A percentile compares a stretch with the other conserved stretches of the same genome.
Evolutionary conservation across 2,329 filamentous ascomycete species (phyloP).

Genomic region (Colletotrichum coccodes): DNA sequence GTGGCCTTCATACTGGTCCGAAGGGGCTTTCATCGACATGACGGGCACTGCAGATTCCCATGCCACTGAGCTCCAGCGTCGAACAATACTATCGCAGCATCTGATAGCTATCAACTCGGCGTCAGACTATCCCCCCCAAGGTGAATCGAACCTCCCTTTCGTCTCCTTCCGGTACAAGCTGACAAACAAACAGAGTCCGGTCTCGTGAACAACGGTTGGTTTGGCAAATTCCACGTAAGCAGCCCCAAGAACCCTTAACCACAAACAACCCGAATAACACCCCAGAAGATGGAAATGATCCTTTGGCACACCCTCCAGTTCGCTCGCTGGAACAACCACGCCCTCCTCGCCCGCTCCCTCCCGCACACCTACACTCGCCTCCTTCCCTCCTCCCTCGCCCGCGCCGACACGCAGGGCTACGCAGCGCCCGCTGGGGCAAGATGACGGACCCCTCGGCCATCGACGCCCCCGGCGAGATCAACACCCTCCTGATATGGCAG

Average conservation of each 20-base stretch:
- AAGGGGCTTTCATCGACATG: conserved; percentile 62
- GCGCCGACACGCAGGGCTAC: conserved; percentile 53
- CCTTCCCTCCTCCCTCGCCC: conserved; percentile 46
- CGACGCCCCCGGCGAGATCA: conserved; percentile 69
- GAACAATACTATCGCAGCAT: conserved; percentile 63
- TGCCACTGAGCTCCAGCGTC: conserved; percentile 61
- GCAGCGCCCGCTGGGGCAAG: conserved; percentile 55
- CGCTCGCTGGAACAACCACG: conserved; percentile 58
- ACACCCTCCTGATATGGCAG: conserved; percentile 70
- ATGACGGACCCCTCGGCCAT: conserved; percentile 57
- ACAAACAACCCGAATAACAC: background rate
- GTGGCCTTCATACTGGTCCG: conserved; percentile 62
- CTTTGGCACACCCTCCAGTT: conserved; percentile 64
- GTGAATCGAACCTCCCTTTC: conserved; percentile 38
- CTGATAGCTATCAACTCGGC: conserved; percentile 62
- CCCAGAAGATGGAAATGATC: conserved; percentile 58
- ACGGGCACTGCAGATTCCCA: conserved; percentile 49
- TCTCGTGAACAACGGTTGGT: conserved; percentile 65
- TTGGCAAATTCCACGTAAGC: conserved; percentile 62
- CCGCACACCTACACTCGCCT: conserved; percentile 59
- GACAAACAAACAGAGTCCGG: conserved; percentile 42
- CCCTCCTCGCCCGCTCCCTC: conserved; percentile 55
- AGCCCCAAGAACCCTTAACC: background rate
- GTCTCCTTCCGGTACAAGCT: background rate
- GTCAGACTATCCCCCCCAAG: conserved; percentile 58